A percentile compares a stretch with the other conserved stretches of the same genome.
Conservation (phyloP, 345 rosid species). For the Euphorbia pulcherrima region DNA sequence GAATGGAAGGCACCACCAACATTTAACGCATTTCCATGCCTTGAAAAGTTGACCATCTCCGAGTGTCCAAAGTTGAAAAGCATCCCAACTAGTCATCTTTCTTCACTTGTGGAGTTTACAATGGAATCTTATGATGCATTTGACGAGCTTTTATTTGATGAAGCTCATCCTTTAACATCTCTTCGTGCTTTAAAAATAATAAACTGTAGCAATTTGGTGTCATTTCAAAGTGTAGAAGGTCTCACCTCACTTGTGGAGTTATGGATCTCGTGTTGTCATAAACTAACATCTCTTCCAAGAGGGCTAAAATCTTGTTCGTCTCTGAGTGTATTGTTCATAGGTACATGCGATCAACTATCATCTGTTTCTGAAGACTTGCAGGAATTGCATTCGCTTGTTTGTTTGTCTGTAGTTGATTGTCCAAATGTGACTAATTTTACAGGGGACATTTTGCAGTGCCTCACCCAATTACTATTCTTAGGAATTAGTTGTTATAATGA, state of each 20-base stretch:
- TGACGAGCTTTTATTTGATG: background rate
- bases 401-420: background rate
- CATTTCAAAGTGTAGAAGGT: background rate
- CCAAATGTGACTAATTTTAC: background rate
- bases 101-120: background rate
- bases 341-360: too few relatives aligned
- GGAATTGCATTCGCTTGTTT: slow-evolving; percentile 3
- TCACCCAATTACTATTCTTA: too few relatives aligned
- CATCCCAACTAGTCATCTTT: slow-evolving; percentile 1
- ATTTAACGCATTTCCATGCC: slow-evolving; percentile 15
- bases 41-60: background rate
- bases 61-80: slow-evolving; percentile 7
- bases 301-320: too few relatives aligned
- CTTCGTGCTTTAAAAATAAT: background rate
- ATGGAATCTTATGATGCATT: background rate
- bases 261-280: background rate
- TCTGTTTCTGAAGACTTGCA: too few relatives aligned
- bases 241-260: background rate
- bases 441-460: background rate
- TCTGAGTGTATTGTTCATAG: too few relatives aligned
- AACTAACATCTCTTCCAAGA: background rate
- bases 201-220: background rate
- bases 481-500: background rate
- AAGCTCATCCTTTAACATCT: background rate
- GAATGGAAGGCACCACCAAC: slow-evolving; percentile 4